Conservation (phyloP, 2,329 filamentous ascomycete genomes). For the Thielaviopsis euricoi region DNA sequence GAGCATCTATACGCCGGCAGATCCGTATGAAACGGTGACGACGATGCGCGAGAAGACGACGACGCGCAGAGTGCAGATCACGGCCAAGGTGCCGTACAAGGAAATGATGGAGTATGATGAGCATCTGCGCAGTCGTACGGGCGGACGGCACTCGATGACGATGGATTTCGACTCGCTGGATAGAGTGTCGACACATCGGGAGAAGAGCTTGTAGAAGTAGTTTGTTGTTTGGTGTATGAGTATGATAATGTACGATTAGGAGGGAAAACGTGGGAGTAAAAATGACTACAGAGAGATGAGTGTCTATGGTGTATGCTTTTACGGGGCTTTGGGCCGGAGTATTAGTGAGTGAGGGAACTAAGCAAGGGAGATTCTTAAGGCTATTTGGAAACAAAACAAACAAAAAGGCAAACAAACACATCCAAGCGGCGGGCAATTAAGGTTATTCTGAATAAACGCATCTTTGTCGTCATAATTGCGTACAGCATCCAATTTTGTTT, state of each 20-base stretch:
- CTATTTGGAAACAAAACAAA: too few relatives aligned
- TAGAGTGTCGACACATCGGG: constrained; percentile 35
- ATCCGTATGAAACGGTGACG: constrained; percentile 53
- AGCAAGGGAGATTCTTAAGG: too few relatives aligned
- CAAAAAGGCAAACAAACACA: too few relatives aligned
- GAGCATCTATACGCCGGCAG: constrained; percentile 72
- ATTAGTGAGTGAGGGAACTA: neutral
- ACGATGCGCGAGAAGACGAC: constrained; percentile 37
- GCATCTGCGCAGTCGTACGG: constrained; percentile 74
- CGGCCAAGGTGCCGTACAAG: constrained; percentile 77
- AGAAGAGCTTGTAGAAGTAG: constrained; percentile 27
- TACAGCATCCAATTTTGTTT: too few relatives aligned
- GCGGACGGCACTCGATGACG: constrained; percentile 50
- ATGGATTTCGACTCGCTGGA: constrained; percentile 44
- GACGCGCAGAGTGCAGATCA: constrained; percentile 45
- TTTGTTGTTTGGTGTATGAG: too few relatives aligned
- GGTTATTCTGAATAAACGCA: too few relatives aligned
- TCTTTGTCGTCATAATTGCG: too few relatives aligned
- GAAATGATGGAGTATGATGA: constrained; percentile 95
- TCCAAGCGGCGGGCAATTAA: too few relatives aligned
- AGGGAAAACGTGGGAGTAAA: too few relatives aligned
- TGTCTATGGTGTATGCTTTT: neutral
- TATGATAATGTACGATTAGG: too few relatives aligned
- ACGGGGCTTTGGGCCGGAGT: neutral
- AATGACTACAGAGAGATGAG: too few relatives aligned